Percentiles rank a stretch among this genome's conserved stretches.
These are phyloP conservation scores for Heterobasidion irregulare DNA, from an alignment of 1,284 basidiomycete species.

Conservation along the genomic window DNA sequence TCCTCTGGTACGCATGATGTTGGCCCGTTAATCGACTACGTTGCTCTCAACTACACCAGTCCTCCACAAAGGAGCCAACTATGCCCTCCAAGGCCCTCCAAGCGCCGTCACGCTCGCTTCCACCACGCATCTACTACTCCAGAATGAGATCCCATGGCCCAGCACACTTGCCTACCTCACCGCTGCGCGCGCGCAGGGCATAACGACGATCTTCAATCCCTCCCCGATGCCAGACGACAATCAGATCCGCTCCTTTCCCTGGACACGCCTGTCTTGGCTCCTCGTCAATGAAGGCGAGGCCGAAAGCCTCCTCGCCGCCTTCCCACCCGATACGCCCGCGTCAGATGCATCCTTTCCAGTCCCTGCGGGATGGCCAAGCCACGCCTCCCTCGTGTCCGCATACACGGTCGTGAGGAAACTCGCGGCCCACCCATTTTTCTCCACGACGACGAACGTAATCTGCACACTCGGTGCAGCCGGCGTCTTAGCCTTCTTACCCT, in stretches of 20 bases:
- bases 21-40: no score
- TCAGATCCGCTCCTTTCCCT: constrained; percentile 33
- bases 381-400: constrained; percentile 1
- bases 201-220: constrained; percentile 40
- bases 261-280: constrained; percentile 42
- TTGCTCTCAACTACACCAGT: constrained; percentile 22
- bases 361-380: neutral
- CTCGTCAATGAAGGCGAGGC: constrained; percentile 48
- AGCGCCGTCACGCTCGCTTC: constrained; percentile 10
- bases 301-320: constrained; percentile 21
- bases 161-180: constrained; percentile 32
- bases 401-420: constrained; percentile 11
- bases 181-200: constrained; percentile 8
- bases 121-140: constrained; percentile 39
- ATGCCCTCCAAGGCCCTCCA: constrained; percentile 23
- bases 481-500: constrained; percentile 27
- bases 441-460: constrained; percentile 28
- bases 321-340: neutral
- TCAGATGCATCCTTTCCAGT: neutral
- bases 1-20: no score
- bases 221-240: constrained; percentile 37
- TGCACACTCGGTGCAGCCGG: constrained; percentile 47
- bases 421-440: constrained; percentile 7
- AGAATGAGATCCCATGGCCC: constrained; percentile 45
- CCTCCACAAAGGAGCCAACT: constrained; percentile 48